Base-by-base conservation (phyloP, 164 flowering plant genomes). In the Magnolia officinalis region DNA sequence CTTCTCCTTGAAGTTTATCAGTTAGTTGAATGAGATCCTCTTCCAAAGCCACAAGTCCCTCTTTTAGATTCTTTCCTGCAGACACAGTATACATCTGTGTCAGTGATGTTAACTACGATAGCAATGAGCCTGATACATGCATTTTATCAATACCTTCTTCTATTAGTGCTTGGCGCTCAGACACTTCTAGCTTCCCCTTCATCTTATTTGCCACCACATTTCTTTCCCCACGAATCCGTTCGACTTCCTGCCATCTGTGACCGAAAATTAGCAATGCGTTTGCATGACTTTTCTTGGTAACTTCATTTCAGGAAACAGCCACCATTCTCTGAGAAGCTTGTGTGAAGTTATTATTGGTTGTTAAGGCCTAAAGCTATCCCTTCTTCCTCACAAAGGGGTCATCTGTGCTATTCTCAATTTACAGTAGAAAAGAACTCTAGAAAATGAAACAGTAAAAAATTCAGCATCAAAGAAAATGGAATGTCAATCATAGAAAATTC, bases 221-320 rank as follows among this genome's bases (percentile, higher is more conserved):
- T 81, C 98, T 90, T 79, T 93, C 96, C 67, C 87, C 94, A 20
- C 98, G 97, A 77, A 92, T 84, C 82, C 87, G 84, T 81, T 95
- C 97, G 78, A 92, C 99, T 90, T 95, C 98, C 99, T 95, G 97
- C 86, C 84, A 87, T 89, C 93, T 92, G 91, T 83, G 80, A 82
- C 82, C 72, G 64, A 83, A 75, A 86, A 84, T 93, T 90, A 93
- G 94, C 84, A 84, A 79, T 29, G 18, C 3, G 50, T 18, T 37
- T 9, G 67, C 58, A 23, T 16, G 49, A 26, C 49, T 29, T 14
- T 29, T 67, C 21, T 24, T 5, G 29, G 21, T 4, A 20, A 64
- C 67, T 64, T n/a, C 24, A 1, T 64, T 37, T 64, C 24, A 21
- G 21, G 67, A 64, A 19, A 59, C n/a, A 3, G n/a, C 63, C n/a